These are phyloP conservation scores for Ogataea glucozyma DNA, from an alignment of 805 yeast genomes.

Conservation along the genomic window DNA sequence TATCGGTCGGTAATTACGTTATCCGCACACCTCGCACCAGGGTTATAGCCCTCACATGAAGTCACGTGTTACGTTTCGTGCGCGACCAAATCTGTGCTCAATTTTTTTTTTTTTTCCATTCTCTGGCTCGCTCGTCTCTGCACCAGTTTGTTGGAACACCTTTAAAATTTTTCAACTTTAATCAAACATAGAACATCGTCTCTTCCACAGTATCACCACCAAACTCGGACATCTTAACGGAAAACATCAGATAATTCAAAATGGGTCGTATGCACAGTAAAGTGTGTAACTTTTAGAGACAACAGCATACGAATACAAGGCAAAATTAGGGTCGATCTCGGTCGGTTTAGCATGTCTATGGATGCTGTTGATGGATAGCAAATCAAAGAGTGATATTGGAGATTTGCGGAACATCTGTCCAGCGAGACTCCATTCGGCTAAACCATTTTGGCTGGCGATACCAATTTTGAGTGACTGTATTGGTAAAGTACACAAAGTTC, in stretches of 20 bases:
- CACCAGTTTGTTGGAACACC: too few relatives aligned
- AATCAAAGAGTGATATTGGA: slow-evolving; percentile 11
- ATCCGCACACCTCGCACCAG: too few relatives aligned
- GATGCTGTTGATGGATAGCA: slow-evolving; percentile 5
- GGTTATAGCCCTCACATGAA: too few relatives aligned
- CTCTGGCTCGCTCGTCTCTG: neutral
- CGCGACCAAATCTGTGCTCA: neutral
- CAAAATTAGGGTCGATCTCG: slow-evolving; percentile 37
- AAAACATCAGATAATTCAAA: slow-evolving; percentile 44
- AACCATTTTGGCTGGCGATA: slow-evolving; percentile 48
- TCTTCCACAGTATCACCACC: slow-evolving; percentile 1
- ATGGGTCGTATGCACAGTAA: slow-evolving; percentile 99
- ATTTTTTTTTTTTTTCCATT: slow-evolving; percentile 1
- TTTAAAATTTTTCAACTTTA: slow-evolving; percentile 2
- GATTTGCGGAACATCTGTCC: too few relatives aligned
- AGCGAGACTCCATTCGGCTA: too few relatives aligned
- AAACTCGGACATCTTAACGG: neutral
- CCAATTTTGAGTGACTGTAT: slow-evolving; percentile 47
- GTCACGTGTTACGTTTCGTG: too few relatives aligned
- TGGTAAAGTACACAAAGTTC: slow-evolving; percentile 31
- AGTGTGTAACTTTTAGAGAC: slow-evolving; percentile 60
- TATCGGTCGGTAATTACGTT: too few relatives aligned
- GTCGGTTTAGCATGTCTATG: slow-evolving; percentile 26
- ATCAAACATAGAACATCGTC: neutral
- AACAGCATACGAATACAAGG: slow-evolving; percentile 24